Conservation (phyloP, 2,329 filamentous ascomycete species). For the Diplocarpon mali region DNA sequence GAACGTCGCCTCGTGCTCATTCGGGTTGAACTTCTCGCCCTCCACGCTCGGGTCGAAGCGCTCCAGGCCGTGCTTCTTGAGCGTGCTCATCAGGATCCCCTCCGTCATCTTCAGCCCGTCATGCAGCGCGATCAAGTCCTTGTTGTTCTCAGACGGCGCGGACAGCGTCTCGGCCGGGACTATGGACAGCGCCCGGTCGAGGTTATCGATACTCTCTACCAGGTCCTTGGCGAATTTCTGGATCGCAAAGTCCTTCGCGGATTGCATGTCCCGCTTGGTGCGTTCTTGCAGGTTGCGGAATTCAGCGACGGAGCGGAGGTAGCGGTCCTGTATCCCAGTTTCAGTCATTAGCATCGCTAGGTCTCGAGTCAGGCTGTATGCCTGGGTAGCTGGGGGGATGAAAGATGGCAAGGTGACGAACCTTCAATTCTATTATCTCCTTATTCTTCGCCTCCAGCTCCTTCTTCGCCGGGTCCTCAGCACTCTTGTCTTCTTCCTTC, state of each 20-base stretch:
- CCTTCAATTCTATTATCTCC: conserved; percentile 76
- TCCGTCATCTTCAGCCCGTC: conserved; percentile 95
- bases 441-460: conserved; percentile 62
- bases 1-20: conserved; percentile 93
- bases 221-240: conserved; percentile 91
- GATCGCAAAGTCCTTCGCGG: conserved; percentile 84
- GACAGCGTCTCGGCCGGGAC: conserved; percentile 66
- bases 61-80: conserved; percentile 91
- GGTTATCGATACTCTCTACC: conserved; percentile 90
- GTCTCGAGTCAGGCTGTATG: no score
- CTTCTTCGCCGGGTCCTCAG: conserved; percentile 41
- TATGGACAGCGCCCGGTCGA: conserved; percentile 79
- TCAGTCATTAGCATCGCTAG: not conserved
- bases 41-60: conserved; percentile 64
- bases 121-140: conserved; percentile 71
- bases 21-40: conserved; percentile 87
- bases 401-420: conserved; percentile 31
- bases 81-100: conserved; percentile 70
- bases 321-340: conserved; percentile 63
- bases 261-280: conserved; percentile 79
- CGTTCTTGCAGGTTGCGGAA: conserved; percentile 97
- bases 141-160: conserved; percentile 37
- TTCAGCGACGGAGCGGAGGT: conserved; percentile 85
- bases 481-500: conserved; percentile 27
- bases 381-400: not conserved